Evolutionary conservation across 768 basidiomycete species (phyloP), one percentile per base, ranked within the genome.

Genomic region (Porphyrellus cyaneotinctus): DNA sequence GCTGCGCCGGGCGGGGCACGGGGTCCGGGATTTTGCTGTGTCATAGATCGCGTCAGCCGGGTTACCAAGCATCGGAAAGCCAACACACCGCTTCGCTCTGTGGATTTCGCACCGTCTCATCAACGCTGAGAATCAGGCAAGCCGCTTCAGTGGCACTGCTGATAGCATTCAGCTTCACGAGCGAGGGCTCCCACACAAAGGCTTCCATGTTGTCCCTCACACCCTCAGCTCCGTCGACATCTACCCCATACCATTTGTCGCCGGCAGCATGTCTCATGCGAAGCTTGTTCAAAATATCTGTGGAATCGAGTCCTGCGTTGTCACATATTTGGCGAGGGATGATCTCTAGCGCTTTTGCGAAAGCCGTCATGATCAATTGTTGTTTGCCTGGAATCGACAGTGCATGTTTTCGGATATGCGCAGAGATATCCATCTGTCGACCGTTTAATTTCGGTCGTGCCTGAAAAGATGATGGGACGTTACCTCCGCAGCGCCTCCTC

Each of bases 241-340:
- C 94, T 14, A 98, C 94, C 54, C 97, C 97, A 41, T 80, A 86
- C 94, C 94, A 97, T 51, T 76, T 83, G 49, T 91, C 87, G 15
- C 90, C 91, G 51, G 81, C 81, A 0, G 93, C 92, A 66, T 98
- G 95, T 60, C 87, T 85, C 92, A 97, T 97, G 48, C 97, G 87
- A 49, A 99, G 82, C 70, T 97, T 97, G 75, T 98, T 98, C 41
- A 99, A 75, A 50, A 98, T 84, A 66, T 98, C 97, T 6, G 95
- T 98, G 2, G 97, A 94, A 72, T 99, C 97, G 28, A 98, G 74
- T 20, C 97, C 97, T 10, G 97, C 97, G 64, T 99, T 99, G 70
- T 98, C 95, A 69, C 91, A 97, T 53, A 99, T 97, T 69, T 98
- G 95, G 28, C 97, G 85, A 26, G 97, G 97, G 65, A 99, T 97